A percentile compares a stretch with the other conserved stretches of the same genome.
These are phyloP conservation scores for Camellia granthamiana DNA, from an alignment of 148 eudicot species.

Conservation along the genomic window DNA sequence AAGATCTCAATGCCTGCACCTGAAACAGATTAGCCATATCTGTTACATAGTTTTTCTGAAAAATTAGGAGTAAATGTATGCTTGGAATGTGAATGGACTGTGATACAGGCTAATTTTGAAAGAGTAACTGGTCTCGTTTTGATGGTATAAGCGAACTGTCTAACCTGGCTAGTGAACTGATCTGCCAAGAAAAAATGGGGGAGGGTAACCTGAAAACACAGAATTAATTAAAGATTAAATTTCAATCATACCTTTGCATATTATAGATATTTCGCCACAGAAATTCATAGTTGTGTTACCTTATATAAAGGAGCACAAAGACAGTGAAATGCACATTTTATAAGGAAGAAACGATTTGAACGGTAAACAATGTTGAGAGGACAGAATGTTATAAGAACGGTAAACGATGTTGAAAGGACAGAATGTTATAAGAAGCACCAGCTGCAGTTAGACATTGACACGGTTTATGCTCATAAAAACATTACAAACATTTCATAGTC, in stretches of 20 bases:
- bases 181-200: slow-evolving; percentile 61
- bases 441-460: slow-evolving; percentile 22
- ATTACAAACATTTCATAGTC: neutral
- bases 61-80: neutral
- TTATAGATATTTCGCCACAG: neutral
- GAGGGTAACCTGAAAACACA: slow-evolving; percentile 32
- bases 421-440: slow-evolving; percentile 32
- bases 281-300: slow-evolving; percentile 20
- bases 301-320: slow-evolving; percentile 45
- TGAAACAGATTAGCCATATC: slow-evolving; percentile 10
- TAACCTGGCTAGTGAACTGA: slow-evolving; percentile 65
- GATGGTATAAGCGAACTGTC: neutral
- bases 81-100: too few species aligned
- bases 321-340: slow-evolving; percentile 30
- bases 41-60: neutral
- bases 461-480: neutral
- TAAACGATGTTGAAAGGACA: slow-evolving; percentile 51
- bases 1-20: slow-evolving; percentile 42
- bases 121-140: neutral
- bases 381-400: slow-evolving; percentile 39
- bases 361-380: slow-evolving; percentile 52
- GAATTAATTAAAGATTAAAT: neutral
- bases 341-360: slow-evolving; percentile 45
- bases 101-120: neutral
- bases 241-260: neutral